Conservation (phyloP, 352 stramenopile genomes). For the Phytopythium boreale region DNA sequence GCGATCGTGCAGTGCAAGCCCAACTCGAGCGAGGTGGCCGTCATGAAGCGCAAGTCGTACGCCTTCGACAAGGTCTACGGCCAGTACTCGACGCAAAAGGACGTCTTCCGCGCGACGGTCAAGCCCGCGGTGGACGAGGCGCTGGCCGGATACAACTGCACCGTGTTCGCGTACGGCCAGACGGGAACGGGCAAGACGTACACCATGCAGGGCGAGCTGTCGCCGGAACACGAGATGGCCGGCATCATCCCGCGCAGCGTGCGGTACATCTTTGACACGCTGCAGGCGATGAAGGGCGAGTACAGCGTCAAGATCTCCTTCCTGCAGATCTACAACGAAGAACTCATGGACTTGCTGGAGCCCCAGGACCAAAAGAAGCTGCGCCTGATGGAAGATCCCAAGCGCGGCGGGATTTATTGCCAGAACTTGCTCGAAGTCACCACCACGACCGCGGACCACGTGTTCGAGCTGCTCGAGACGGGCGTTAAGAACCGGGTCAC, state of each 20-base stretch:
- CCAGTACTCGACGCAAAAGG: constrained; percentile 96
- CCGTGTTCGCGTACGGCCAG: constrained; percentile 97
- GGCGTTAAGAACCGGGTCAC: constrained; percentile 92
- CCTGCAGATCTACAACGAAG: constrained; percentile 99
- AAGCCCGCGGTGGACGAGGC: constrained; percentile 95
- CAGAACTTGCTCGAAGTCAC: constrained; percentile 90
- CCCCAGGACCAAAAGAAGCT: constrained; percentile 81
- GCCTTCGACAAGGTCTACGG: constrained; percentile 92
- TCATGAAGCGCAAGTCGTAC: constrained; percentile 90
- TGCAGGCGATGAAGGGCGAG: constrained; percentile 88
- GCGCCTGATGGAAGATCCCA: constrained; percentile 86
- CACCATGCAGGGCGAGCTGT: constrained; percentile 97
- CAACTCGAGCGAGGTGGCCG: constrained; percentile 79
- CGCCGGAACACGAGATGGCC: constrained; percentile 76
- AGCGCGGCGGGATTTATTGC: constrained; percentile 84
- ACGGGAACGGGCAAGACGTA: constrained; percentile 97
- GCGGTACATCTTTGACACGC: constrained; percentile 93
- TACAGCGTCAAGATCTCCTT: constrained; percentile 96
- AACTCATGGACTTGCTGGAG: constrained; percentile 92
- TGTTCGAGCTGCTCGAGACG: constrained; percentile 86
- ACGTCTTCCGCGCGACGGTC: constrained; percentile 94
- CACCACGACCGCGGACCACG: constrained; percentile 70
- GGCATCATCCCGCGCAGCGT: constrained; percentile 96
- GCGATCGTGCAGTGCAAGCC: constrained; percentile 86
- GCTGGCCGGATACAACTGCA: constrained; percentile 95